Percentiles rank a stretch among this genome's conserved stretches.
These are phyloP conservation scores for Epicoccum sorghinum DNA, from an alignment of 2,329 filamentous ascomycete genomes.

Conservation along the genomic window DNA sequence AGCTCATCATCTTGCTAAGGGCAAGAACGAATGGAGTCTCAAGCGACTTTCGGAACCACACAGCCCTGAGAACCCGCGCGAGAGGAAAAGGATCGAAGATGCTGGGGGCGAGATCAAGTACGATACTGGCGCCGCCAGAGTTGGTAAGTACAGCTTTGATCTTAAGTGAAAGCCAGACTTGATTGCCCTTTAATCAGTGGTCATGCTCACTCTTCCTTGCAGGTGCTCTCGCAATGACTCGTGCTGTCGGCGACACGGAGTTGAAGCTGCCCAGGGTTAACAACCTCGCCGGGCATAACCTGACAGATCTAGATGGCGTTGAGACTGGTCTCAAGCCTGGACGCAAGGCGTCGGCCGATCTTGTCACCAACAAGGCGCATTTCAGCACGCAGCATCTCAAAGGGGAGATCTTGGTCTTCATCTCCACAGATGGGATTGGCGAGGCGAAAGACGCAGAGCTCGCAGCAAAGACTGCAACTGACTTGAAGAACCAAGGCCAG, in stretches of 20 bases:
- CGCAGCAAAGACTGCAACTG: conserved; percentile 24
- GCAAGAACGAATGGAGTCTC: conserved; percentile 25
- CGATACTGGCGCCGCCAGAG: conserved; percentile 26
- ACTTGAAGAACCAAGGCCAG: conserved; percentile 21
- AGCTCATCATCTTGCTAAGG: conserved; percentile 13
- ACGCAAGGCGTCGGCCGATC: conserved; percentile 25
- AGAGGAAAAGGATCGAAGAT: conserved; percentile 31
- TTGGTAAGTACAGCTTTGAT: conserved; percentile 8
- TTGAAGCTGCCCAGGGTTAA: conserved; percentile 34
- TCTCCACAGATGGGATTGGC: conserved; percentile 33
- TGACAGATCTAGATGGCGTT: conserved; percentile 30
- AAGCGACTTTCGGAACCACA: conserved; percentile 28
- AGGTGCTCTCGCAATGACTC: conserved; percentile 35
- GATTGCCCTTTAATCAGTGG: background rate
- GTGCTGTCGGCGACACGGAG: conserved; percentile 30
- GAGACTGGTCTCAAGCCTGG: conserved; percentile 33
- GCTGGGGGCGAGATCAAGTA: conserved; percentile 32
- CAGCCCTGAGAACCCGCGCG: conserved; percentile 23
- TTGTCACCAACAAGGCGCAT: conserved; percentile 34
- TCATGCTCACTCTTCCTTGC: background rate
- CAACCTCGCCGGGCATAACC: conserved; percentile 30
- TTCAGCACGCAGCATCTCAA: conserved; percentile 22
- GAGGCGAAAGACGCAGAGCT: conserved; percentile 24
- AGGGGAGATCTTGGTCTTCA: conserved; percentile 26
- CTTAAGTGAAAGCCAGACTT: too few species aligned